Conservation (phyloP, 129 eudicot species). For the Kitagawia praeruptora region DNA sequence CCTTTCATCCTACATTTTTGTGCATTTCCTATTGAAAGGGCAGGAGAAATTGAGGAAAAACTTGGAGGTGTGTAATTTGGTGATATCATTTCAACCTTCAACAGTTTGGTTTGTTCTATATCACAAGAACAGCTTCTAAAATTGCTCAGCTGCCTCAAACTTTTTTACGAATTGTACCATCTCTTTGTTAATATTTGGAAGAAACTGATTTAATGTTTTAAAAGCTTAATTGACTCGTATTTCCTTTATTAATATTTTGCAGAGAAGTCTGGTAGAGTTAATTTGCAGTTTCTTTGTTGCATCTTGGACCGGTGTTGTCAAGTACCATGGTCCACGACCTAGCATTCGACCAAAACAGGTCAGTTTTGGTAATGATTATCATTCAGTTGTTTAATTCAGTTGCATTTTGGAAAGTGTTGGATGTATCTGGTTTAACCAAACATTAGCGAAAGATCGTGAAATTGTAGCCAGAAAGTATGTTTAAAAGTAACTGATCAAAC, state of each 20-base stretch:
- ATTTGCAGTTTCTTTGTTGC: slow-evolving; percentile 98
- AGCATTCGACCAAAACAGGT: slow-evolving; percentile 92
- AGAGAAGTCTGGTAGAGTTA: slow-evolving; percentile 86
- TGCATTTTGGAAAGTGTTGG: slow-evolving; percentile 88
- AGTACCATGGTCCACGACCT: slow-evolving; percentile 93
- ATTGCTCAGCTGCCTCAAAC: too few relatives aligned
- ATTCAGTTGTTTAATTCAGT: not conserved
- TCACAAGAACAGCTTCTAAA: not conserved
- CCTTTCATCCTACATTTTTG: slow-evolving; percentile 78
- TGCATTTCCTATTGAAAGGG: slow-evolving; percentile 84
- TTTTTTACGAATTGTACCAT: not conserved
- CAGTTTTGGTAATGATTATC: not conserved
- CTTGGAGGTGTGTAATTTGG: slow-evolving; percentile 62
- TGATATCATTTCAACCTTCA: not conserved
- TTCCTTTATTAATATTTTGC: slow-evolving; percentile 7
- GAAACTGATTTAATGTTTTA: not conserved
- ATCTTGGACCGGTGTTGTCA: slow-evolving; percentile 97
- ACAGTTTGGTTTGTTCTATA: not conserved
- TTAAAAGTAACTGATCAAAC: not conserved
- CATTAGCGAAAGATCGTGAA: slow-evolving; percentile 97
- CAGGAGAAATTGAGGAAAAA: slow-evolving; percentile 83
- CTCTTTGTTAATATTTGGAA: not conserved
- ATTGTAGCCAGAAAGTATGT: slow-evolving; percentile 93
- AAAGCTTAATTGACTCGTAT: not conserved
- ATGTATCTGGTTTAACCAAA: slow-evolving; percentile 97